Conservation (phyloP, 306 rosid genomes). For the Gastrolobium villosum region DNA sequence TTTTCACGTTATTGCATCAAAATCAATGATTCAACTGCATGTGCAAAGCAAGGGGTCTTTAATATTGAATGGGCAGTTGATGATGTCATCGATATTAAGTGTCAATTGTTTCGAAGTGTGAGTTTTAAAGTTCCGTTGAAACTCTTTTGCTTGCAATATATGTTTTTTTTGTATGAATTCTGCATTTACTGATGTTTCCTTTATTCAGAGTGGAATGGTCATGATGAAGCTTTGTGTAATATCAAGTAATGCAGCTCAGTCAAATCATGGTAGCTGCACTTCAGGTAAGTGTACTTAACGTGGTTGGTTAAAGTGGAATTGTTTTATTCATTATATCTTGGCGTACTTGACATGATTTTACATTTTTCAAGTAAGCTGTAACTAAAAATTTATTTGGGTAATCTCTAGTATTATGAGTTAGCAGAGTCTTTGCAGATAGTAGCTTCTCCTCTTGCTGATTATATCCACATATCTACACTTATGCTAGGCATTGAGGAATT, state of each 20-base stretch:
- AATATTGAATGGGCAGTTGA: slow-evolving; percentile 64
- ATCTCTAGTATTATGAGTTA: neutral
- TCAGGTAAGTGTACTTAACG: slow-evolving; percentile 57
- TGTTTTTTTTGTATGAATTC: slow-evolving; percentile 21
- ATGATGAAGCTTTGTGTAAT: slow-evolving; percentile 60
- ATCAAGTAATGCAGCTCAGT: slow-evolving; percentile 51
- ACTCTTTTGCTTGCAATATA: slow-evolving; percentile 25
- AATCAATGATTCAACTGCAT: slow-evolving; percentile 55
- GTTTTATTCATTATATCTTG: slow-evolving; percentile 18
- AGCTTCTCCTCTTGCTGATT: slow-evolving; percentile 34
- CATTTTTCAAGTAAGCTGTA: neutral
- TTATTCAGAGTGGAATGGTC: slow-evolving; percentile 63
- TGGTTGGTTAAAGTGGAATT: neutral
- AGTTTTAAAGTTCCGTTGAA: slow-evolving; percentile 47
- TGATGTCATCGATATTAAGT: slow-evolving; percentile 61
- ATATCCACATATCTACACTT: slow-evolving; percentile 30
- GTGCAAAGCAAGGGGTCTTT: slow-evolving; percentile 50
- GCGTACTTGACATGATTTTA: neutral
- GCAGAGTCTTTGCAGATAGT: neutral
- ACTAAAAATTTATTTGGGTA: neutral
- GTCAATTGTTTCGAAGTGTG: slow-evolving; percentile 67
- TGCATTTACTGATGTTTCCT: slow-evolving; percentile 47
- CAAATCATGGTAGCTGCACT: slow-evolving; percentile 50
- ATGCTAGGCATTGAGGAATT: slow-evolving; percentile 71
- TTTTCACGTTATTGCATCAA: slow-evolving; percentile 65